Base-by-base conservation (phyloP, 2,329 filamentous ascomycete genomes). In the Pestalotiopsis sp. region DNA sequence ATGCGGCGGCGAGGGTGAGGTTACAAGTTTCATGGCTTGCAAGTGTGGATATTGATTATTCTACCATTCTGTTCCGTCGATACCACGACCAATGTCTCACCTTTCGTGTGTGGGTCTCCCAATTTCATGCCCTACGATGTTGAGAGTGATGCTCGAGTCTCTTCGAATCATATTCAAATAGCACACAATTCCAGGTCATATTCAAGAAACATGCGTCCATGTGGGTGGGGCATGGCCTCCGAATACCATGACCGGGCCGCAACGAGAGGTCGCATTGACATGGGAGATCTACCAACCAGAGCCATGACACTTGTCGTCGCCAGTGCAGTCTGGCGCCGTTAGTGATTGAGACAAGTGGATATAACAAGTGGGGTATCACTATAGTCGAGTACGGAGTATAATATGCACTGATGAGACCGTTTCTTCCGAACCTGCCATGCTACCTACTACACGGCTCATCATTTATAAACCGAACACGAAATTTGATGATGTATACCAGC, bases 271-370 rank as follows among this genome's bases (percentile, higher is more conserved):
- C 62, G 40, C 62, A 65, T 65, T n/a, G 17, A 27, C 40, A 36
- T 27, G 23, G 57, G 45, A 14, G 62, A n/a, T 52, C 62, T 40
- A 65, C 62, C 62, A 65, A 65, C 62, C 38, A 65, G 62, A 65
- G 62, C 41, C 25, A 25, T 52, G 62, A 65, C 62, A 65, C 62
- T 65, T 65, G 62, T 65, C 62, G 20, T 20, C 20, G 17, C 62
- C 23, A 14, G 62, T 17, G 40, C 38, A 20, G 20, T 49, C 20
- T 27, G n/a, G 59, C 59, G 59, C n/a, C 59, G 17, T 52, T 17
- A 17, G 45, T n/a, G 20, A 52, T 52, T 49, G 38, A 31, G 14
- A 40, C 59, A 62, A 38, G 59, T 40, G 59, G 59, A 62, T 62
- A 52, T 14, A 61, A 31, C 59, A 20, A n/a, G 59, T 36, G 27